phyloP scores from a whole-genome alignment of 257 asterid species.

The Solanum pinnatisectum region DNA sequence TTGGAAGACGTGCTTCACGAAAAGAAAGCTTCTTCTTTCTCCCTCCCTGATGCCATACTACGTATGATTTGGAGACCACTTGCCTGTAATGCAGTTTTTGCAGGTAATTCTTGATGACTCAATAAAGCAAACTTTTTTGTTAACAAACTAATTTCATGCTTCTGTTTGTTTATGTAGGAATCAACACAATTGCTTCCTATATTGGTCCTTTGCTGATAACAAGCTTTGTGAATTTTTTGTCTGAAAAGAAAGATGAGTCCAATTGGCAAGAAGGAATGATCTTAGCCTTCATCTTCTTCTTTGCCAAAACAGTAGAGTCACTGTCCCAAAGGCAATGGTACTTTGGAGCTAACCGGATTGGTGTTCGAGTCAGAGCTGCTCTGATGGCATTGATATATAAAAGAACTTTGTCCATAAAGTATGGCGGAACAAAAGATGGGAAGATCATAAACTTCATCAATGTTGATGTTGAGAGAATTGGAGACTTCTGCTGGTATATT shows the following conservation, averaged over 20 bases:
- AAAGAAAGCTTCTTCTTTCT: constrained; percentile 28
- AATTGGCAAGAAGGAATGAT: constrained; percentile 48
- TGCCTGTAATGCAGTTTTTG: constrained; percentile 56
- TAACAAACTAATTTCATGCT: neutral
- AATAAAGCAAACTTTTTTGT: neutral
- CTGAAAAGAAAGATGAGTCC: constrained; percentile 29
- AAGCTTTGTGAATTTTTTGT: constrained; percentile 65
- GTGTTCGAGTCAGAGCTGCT: constrained; percentile 59
- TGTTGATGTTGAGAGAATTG: constrained; percentile 79
- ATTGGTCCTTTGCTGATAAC: constrained; percentile 70
- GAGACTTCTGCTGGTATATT: constrained; percentile 68
- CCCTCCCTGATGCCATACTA: constrained; percentile 48
- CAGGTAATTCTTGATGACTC: constrained; percentile 38
- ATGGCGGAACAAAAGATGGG: constrained; percentile 53
- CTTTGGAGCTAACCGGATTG: constrained; percentile 74
- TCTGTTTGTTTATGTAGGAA: constrained; percentile 29
- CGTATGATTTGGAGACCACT: constrained; percentile 36
- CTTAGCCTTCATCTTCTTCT: constrained; percentile 55
- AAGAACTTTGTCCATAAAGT: constrained; percentile 40
- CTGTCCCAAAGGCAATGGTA: constrained; percentile 87
- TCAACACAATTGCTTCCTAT: constrained; percentile 67
- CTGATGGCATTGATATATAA: constrained; percentile 63
- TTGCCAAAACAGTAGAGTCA: constrained; percentile 74
- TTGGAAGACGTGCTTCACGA: constrained; percentile 50
- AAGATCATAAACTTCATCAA: constrained; percentile 51